Conservation (phyloP, 1,284 basidiomycete genomes). For the Trametes pubescens region DNA sequence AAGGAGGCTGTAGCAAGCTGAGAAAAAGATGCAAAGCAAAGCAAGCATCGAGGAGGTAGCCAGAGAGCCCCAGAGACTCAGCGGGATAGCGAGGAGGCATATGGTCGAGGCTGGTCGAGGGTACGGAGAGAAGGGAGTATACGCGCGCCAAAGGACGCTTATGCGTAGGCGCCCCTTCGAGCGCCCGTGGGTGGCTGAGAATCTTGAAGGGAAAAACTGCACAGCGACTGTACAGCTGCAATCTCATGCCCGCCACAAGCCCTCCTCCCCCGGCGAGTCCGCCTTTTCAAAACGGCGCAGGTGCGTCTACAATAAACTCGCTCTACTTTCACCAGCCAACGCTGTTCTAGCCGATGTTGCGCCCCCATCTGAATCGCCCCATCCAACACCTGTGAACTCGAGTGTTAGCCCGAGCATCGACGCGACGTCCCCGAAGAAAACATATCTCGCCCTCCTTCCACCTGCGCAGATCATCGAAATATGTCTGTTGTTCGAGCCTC, state of each 20-base stretch:
- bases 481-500: slow-evolving; percentile 72
- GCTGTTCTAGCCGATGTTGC: slow-evolving; percentile 19
- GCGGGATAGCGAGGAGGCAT: neutral
- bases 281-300: slow-evolving; percentile 25
- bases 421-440: slow-evolving; percentile 52
- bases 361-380: neutral
- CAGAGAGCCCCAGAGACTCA: too few species aligned
- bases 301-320: slow-evolving; percentile 20
- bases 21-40: too few species aligned
- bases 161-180: neutral
- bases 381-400: slow-evolving; percentile 13
- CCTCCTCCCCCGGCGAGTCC: slow-evolving; percentile 24
- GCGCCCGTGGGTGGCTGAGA: slow-evolving; percentile 42
- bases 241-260: slow-evolving; percentile 32
- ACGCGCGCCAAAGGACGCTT: neutral
- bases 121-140: neutral
- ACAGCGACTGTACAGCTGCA: slow-evolving; percentile 45
- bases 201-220: slow-evolving; percentile 46
- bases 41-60: too few species aligned
- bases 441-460: slow-evolving; percentile 71
- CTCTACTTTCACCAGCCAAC: slow-evolving; percentile 8
- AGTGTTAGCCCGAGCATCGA: slow-evolving; percentile 10
- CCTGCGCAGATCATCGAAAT: slow-evolving; percentile 77
- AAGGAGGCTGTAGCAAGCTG: too few species aligned
- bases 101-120: neutral